phyloP scores from a whole-genome alignment of 352 stramenopile species.

The Blastocystis sp. region DNA sequence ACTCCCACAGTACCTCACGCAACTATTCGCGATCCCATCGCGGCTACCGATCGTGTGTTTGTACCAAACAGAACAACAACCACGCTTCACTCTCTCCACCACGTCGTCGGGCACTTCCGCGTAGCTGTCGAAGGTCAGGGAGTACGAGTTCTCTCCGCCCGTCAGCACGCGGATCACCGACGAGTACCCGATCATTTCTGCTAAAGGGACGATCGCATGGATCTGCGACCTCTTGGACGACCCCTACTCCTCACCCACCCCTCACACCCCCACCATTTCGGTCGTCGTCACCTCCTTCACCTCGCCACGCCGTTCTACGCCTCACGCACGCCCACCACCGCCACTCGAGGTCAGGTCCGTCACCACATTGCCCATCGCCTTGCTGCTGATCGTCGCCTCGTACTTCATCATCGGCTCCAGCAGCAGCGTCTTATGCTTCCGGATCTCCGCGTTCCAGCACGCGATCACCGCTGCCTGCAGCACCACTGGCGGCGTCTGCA shows the following conservation, averaged over 20 bases:
- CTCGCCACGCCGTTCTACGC: conserved; percentile 11
- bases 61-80: background rate
- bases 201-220: conserved; percentile 86
- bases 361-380: conserved; percentile 78
- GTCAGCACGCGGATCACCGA: conserved; percentile 89
- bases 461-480: conserved; percentile 70
- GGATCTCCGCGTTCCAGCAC: conserved; percentile 73
- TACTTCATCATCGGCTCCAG: conserved; percentile 79
- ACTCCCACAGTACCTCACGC: background rate
- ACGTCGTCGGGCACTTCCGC: conserved; percentile 18
- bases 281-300: background rate
- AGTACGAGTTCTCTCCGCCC: conserved; percentile 95
- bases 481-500: conserved; percentile 59
- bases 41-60: background rate
- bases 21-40: background rate
- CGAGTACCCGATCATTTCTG: conserved; percentile 97
- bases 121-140: conserved; percentile 92
- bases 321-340: background rate
- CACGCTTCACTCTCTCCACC: background rate
- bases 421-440: conserved; percentile 71
- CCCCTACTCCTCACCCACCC: conserved; percentile 87
- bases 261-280: background rate
- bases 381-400: conserved; percentile 77
- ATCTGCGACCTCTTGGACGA: conserved; percentile 81
- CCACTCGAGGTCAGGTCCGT: conserved; percentile 73